Evolutionary conservation across 202 grass and related monocot genomes (phyloP), one percentile per base, ranked within the genome.

Genomic region (Schoenoplectus triqueter): DNA sequence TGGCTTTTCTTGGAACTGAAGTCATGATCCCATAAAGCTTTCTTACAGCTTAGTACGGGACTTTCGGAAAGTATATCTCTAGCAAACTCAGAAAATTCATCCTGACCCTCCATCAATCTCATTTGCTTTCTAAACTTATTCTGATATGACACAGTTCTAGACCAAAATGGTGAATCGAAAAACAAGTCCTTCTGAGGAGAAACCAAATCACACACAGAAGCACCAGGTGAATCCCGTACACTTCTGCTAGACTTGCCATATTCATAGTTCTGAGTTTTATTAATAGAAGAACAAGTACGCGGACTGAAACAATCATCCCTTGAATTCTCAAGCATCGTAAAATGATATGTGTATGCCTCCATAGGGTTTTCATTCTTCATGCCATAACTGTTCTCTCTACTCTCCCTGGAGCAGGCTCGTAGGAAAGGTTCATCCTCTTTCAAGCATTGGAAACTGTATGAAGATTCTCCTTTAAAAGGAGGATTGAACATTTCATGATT

Each of bases 221-320:
- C 10, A 39, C 41, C 46, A 82, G 17, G 83, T 73, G 64, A 83
- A 73, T 80, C 83, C 85, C 80, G 69, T 42, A 68, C 6, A 69
- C 21, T 81, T 48, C 11, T 68, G 74, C 52, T 59, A 78, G 2
- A 60, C 59, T 7, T 59, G 87, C 73, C 39, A 90, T 75, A 78
- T 66, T 94, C 78, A 69, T 57, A 10, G 80, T 78, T 79, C 73
- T 60, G 22, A 22, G 86, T 72, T 71, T 31, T 74, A 82, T 87
- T 84, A 86, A 22, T 85, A 31, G 74, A 86, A 20, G 62, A 84
- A 71, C 80, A 82, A 73, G 81, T 87, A 52, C 81, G 72, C 84
- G 78, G 64, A 81, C 11, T 86, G 65, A 75, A 94, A 90, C 85
- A 71, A 62, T 87, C 82, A 65, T 73, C 88, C 78, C 90, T 88